Evolutionary conservation across 129 eudicot genomes (phyloP), one percentile per base, ranked within the genome.

Genomic region (Helianthus tuberosus): DNA sequence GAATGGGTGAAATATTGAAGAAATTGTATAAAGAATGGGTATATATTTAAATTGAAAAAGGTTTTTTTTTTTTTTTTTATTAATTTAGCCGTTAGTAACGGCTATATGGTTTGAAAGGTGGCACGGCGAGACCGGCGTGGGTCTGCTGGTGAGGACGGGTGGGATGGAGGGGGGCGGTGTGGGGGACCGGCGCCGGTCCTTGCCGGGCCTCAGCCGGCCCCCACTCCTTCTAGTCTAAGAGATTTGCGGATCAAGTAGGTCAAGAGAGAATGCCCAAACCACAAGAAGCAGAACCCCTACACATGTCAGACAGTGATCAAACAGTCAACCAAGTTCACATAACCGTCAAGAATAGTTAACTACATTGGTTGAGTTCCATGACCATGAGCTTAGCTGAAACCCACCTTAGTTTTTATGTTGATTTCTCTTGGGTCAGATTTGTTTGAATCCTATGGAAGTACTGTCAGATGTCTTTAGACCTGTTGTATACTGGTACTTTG

Each of bases 301-400:
- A 25, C 14, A 8, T 71, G 59, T 55, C 10, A 52, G 67, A 32
- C 68, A 32, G 46, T 52, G 82, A 66, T 55, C 73, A 20, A 64
- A 43, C 53, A 36, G 66, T 68, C 74, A 44, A 43, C 77, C 59
- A 14, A 29, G 39, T 43, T 64, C 68, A 47, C 60, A 35, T 64
- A 78, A 25, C 66, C 82, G 39, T 16, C 68, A 70, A 50, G 77
- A 64, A 29, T 73, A 17, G 65, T 43, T 64, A 54, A 16, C 60
- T 5, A 64, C 72, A 13, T 69, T 62, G 76, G 70, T 78, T 78
- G 66, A 52, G 17, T 71, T 78, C n/a, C n/a, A n/a, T n/a, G n/a
- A n/a, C 4, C 67, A 39, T 53, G 82, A 71, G 27, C 23, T 78
- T 8, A 46, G 67, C 6, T 62, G 62, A 53, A 64, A 78, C 72